phyloP scores from a whole-genome alignment of 2,329 filamentous ascomycete species.

The Pseudonectria foliicola region DNA sequence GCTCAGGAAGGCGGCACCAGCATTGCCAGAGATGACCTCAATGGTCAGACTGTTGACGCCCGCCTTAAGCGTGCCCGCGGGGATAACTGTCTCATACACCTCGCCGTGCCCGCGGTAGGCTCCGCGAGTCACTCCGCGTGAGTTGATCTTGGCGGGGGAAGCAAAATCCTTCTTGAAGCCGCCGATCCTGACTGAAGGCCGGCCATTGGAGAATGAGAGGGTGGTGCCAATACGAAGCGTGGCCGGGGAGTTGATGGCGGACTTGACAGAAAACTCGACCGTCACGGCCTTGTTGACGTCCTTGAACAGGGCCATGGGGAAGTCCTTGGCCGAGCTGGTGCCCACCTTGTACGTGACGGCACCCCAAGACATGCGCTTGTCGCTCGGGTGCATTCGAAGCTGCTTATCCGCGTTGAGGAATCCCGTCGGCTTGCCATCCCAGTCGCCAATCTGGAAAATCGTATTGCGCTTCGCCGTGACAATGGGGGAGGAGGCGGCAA shows the following conservation, averaged over 20 bases:
- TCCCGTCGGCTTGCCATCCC: constrained; percentile 56
- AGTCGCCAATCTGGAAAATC: constrained; percentile 58
- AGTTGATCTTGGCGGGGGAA: constrained; percentile 56
- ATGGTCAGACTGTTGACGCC: constrained; percentile 60
- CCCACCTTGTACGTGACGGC: constrained; percentile 56
- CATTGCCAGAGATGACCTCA: constrained; percentile 50
- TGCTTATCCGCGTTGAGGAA: constrained; percentile 63
- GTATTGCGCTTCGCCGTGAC: constrained; percentile 40
- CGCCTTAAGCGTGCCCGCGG: constrained; percentile 49
- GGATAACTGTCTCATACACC: constrained; percentile 55
- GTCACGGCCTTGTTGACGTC: constrained; percentile 51
- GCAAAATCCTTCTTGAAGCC: constrained; percentile 38
- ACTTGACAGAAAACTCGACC: constrained; percentile 50
- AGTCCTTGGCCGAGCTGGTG: constrained; percentile 41
- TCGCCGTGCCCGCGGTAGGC: constrained; percentile 58
- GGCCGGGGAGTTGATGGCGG: constrained; percentile 41
- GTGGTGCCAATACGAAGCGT: constrained; percentile 61
- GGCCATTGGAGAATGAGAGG: constrained; percentile 51
- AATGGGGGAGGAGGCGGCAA: constrained; percentile 39
- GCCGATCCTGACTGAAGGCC: constrained; percentile 53
- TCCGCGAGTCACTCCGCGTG: constrained; percentile 57
- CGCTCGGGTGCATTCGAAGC: constrained; percentile 61
- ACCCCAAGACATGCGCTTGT: constrained; percentile 57
- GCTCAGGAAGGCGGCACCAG: constrained; percentile 45
- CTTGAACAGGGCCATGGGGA: constrained; percentile 63